Conservation (phyloP, 139 green algal species). For the Tetradesmus lagerheimii region DNA sequence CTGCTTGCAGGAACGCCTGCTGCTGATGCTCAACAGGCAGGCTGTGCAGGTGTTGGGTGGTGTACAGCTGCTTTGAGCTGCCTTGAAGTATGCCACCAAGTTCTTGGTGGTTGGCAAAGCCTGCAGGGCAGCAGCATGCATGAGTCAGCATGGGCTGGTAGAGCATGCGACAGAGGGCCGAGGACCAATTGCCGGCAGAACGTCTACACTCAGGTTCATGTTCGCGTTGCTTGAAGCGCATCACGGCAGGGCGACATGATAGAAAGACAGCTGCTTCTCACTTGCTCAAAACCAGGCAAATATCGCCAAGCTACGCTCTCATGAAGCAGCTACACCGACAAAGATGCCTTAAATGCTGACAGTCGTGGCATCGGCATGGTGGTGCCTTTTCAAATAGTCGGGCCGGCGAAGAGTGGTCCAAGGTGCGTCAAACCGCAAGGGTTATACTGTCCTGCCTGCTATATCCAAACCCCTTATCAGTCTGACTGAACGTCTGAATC, state of each 20-base stretch:
- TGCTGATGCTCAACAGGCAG: too few species aligned
- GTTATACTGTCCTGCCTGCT: background rate
- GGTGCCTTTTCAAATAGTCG: background rate
- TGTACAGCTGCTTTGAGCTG: background rate
- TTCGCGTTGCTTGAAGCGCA: background rate
- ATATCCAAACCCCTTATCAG: too few species aligned
- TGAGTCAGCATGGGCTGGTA: background rate
- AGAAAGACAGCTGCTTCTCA: too few species aligned
- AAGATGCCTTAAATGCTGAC: too few species aligned
- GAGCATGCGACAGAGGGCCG: background rate
- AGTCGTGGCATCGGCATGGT: too few species aligned
- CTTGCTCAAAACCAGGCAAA: too few species aligned
- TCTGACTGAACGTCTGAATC: too few species aligned
- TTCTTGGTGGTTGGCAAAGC: background rate
- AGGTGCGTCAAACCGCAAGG: background rate
- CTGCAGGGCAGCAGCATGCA: background rate
- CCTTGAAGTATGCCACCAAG: background rate
- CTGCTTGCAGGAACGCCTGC: background rate
- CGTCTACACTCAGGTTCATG: background rate
- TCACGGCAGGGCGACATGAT: too few species aligned
- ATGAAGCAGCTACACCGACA: too few species aligned
- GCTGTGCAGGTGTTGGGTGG: background rate
- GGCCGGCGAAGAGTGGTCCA: background rate
- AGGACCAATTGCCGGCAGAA: background rate
- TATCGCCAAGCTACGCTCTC: too few species aligned